These are phyloP conservation scores for Pleurotus salmoneostramineus DNA, from an alignment of 768 basidiomycete genomes.

Conservation along the genomic window DNA sequence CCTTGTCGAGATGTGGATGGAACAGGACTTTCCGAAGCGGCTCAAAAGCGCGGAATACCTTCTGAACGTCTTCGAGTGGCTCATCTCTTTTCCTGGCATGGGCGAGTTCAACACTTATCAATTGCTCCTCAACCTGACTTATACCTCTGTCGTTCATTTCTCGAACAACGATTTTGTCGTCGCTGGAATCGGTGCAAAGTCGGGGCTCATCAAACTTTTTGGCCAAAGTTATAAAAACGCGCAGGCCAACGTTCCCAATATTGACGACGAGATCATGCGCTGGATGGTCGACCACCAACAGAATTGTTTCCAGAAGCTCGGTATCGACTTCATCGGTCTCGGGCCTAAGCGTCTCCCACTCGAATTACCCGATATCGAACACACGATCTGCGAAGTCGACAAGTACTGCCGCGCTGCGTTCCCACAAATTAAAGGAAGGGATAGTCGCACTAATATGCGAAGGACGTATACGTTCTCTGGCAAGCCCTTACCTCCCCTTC, in stretches of 20 bases:
- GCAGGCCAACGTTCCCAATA: slow-evolving; percentile 22
- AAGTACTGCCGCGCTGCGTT: slow-evolving; percentile 66
- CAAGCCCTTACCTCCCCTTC: slow-evolving; percentile 18
- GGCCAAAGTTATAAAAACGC: slow-evolving; percentile 32
- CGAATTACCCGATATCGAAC: slow-evolving; percentile 72
- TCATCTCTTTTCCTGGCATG: slow-evolving; percentile 63
- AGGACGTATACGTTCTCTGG: slow-evolving; percentile 31
- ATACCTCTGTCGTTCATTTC: slow-evolving; percentile 55
- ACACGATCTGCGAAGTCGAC: slow-evolving; percentile 75
- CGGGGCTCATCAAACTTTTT: slow-evolving; percentile 70
- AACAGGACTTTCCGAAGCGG: slow-evolving; percentile 43
- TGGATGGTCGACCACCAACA: slow-evolving; percentile 61
- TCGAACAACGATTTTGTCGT: slow-evolving; percentile 68
- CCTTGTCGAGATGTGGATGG: slow-evolving; percentile 59
- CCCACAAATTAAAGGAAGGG: slow-evolving; percentile 37
- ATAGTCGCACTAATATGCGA: slow-evolving; percentile 30
- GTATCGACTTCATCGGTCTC: slow-evolving; percentile 47
- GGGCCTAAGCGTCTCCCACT: slow-evolving; percentile 47
- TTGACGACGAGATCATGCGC: slow-evolving; percentile 57
- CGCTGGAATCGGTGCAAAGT: slow-evolving; percentile 61
- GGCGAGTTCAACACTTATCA: slow-evolving; percentile 75
- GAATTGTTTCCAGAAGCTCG: slow-evolving; percentile 57
- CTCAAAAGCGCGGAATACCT: slow-evolving; percentile 49
- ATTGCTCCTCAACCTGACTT: slow-evolving; percentile 56
- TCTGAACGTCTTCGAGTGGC: slow-evolving; percentile 58